Base-by-base conservation (phyloP, 164 flowering plant species). In the Tinospora cordifolia region DNA sequence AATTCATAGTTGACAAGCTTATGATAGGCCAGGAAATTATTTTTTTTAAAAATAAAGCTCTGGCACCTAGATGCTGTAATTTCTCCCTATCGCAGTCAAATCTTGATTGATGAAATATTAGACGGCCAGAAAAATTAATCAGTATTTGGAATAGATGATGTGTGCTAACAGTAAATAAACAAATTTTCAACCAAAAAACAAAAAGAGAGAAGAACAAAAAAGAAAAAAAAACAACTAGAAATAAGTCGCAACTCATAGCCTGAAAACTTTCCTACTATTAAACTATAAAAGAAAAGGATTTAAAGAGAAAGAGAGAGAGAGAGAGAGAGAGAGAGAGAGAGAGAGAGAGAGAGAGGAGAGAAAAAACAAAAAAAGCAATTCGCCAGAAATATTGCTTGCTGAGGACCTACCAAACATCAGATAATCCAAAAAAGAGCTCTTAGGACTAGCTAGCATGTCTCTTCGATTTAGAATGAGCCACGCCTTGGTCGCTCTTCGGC, bases 401-500 rank as follows among this genome's bases (percentile, higher is more conserved):
- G 41, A 9, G 62, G 60, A 54, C 67, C 39, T 19, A 30, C 6
- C 63, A 59, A 27, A 47, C 63, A 54, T 72, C 67, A 59, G 57
- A 66, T 40, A 46, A 30, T 2, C 24, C 15, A 38, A 41, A 62
- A 73, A 36, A 54, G 44, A 54, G 44, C 25, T 44, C 44, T 30
- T 30, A 22, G 40, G 67, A 54, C 7, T n/a, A 54, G 21, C 2
- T 30, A 30, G 3, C 62, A 59, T 57, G 21, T 8, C 30, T 51
- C 71, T 26, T 19, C 17, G 9, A 58, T 41, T 73, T 63, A 80
- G 30, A 75, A 80, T 59, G 73, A 77, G 64, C 69, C 57, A 46
- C 81, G 83, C 69, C 81, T 79, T 39, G 80, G 84, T 82, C 81
- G 81, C 34, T 79, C 81, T 78, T 84, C 90, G n/a, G 93, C 91